phyloP scores from a whole-genome alignment of 352 stramenopile species.

The Globisporangium carolinianum region DNA sequence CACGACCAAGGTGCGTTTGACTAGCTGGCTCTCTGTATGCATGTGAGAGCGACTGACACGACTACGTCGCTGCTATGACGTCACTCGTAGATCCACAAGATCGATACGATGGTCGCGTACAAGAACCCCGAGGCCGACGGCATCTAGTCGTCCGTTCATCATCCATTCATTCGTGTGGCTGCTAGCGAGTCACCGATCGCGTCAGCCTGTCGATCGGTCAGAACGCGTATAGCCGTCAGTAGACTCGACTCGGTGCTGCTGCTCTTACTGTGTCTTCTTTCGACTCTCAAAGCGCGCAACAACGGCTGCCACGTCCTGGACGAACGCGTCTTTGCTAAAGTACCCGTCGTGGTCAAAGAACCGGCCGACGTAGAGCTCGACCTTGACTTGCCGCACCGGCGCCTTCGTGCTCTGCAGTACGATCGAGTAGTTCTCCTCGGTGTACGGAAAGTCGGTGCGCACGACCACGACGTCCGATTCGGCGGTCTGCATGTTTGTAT shows the following conservation, averaged over 20 bases:
- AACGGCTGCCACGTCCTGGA: constrained; percentile 55
- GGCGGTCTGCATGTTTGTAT: constrained; percentile 16
- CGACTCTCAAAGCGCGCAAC: constrained; percentile 60
- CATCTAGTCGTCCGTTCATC: constrained; percentile 30
- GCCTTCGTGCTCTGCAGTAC: constrained; percentile 40
- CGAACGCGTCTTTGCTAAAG: constrained; percentile 74
- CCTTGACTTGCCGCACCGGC: constrained; percentile 34
- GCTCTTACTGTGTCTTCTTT: constrained; percentile 52
- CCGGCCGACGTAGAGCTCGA: constrained; percentile 74
- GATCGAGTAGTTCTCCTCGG: constrained; percentile 66
- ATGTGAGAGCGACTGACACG: neutral
- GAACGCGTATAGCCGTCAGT: too few relatives aligned
- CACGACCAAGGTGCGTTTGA: constrained; percentile 88
- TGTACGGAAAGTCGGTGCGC: constrained; percentile 61
- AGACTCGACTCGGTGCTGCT: too few relatives aligned
- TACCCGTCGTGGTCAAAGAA: constrained; percentile 85
- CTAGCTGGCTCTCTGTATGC: too few relatives aligned
- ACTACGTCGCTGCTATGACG: constrained; percentile 11
- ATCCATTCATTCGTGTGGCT: constrained; percentile 16
- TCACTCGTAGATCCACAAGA: constrained; percentile 90
- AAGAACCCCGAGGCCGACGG: constrained; percentile 84
- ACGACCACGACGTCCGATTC: constrained; percentile 40
- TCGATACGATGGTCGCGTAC: constrained; percentile 98
- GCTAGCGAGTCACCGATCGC: too few relatives aligned
- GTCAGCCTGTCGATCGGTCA: too few relatives aligned